Evolutionary conservation across 768 basidiomycete genomes (phyloP).

Genomic region (Auricularia sp.): DNA sequence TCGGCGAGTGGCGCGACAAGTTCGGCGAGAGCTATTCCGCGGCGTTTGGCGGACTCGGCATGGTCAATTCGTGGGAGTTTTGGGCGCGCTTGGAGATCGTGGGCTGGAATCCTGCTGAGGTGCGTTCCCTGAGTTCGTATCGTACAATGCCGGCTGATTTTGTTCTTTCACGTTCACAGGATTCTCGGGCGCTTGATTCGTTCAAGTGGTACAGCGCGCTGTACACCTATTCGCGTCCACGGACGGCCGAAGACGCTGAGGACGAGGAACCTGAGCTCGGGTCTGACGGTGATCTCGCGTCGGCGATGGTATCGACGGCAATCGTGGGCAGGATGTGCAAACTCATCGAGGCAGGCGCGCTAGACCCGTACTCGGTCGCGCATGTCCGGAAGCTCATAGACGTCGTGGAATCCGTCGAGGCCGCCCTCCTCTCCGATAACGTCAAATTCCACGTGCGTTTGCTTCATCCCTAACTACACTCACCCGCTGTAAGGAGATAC

Average conservation of each 20-base stretch:
- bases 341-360: constrained; percentile 64
- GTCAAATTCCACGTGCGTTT: constrained; percentile 31
- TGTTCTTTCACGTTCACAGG: constrained; percentile 22
- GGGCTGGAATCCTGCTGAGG: constrained; percentile 83
- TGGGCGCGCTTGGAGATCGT: constrained; percentile 82
- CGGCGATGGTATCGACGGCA: constrained; percentile 78
- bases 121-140: constrained; percentile 22
- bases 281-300: constrained; percentile 78
- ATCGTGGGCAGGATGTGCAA: constrained; percentile 67
- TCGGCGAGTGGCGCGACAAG: constrained; percentile 62
- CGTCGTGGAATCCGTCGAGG: constrained; percentile 71
- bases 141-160: too few species aligned
- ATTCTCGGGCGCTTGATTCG: constrained; percentile 51
- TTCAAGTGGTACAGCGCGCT: constrained; percentile 79
- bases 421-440: constrained; percentile 50
- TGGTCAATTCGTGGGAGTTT: constrained; percentile 89
- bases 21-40: constrained; percentile 76
- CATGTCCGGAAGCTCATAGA: constrained; percentile 59
- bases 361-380: constrained; percentile 69
- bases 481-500: background rate
- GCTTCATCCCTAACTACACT: constrained; percentile 25
- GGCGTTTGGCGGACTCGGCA: constrained; percentile 83
- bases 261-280: constrained; percentile 54
- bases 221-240: constrained; percentile 63
- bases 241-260: constrained; percentile 17